These are phyloP conservation scores for Suhomyces maxii DNA, from an alignment of 1,139 yeast species.

Conservation along the genomic window DNA sequence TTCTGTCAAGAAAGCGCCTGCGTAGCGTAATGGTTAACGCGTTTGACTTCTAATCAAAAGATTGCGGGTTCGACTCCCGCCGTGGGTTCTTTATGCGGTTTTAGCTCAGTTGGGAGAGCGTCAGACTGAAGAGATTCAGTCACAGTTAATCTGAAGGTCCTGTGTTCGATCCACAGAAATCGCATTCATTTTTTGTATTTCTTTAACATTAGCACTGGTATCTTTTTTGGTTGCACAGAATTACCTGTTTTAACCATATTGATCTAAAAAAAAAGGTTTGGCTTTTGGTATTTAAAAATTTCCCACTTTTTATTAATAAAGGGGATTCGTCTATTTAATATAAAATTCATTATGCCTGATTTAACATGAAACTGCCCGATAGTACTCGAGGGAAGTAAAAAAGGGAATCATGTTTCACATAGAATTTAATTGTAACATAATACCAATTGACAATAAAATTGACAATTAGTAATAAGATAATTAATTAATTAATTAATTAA, in stretches of 20 bases:
- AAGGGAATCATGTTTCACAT: no score
- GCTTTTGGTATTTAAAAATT: no score
- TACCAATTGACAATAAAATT: no score
- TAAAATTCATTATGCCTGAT: no score
- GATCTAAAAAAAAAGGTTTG: background rate
- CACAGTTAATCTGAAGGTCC: conserved; percentile 53
- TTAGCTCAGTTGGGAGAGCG: conserved; percentile 91
- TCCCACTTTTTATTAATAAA: no score
- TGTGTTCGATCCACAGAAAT: conserved; percentile 54
- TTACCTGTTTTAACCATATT: background rate
- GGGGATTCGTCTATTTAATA: no score
- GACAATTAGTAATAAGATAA: no score
- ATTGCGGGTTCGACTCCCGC: conserved; percentile 53
- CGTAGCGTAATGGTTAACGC: conserved; percentile 53
- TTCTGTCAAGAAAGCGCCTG: conserved; percentile 25
- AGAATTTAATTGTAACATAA: no score
- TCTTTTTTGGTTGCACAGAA: no score
- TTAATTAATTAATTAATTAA: no score
- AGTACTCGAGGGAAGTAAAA: no score
- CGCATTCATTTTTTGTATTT: conserved; percentile 14
- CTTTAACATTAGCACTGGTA: background rate
- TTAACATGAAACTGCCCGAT: no score
- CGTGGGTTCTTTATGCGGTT: conserved; percentile 43
- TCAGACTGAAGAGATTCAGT: conserved; percentile 72
- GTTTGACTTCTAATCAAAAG: conserved; percentile 51